Conservation (phyloP, 371 early-diverging fungal species). For the Mortierella sp. region DNA sequence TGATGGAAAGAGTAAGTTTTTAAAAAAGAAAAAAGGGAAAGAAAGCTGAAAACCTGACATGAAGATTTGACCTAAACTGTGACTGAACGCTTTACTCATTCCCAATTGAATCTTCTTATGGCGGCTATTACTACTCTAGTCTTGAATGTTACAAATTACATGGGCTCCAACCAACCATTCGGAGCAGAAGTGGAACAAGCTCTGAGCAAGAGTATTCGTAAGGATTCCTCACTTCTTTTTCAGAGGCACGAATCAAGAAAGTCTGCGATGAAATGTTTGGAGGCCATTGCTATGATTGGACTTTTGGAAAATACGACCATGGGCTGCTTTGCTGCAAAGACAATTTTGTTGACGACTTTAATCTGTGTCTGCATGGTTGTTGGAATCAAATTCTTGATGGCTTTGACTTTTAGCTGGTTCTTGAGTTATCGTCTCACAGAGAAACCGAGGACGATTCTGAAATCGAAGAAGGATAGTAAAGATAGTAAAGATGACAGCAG, state of each 20-base stretch:
- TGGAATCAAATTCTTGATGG: constrained; percentile 75
- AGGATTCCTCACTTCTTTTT: constrained; percentile 62
- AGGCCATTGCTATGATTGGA: constrained; percentile 62
- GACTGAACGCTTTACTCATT: too few relatives aligned
- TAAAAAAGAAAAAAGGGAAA: too few relatives aligned
- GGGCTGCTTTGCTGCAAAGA: constrained; percentile 79
- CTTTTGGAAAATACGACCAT: constrained; percentile 60
- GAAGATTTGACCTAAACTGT: too few relatives aligned
- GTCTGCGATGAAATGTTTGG: constrained; percentile 59
- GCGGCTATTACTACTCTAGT: constrained; percentile 40
- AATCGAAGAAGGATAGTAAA: constrained; percentile 30
- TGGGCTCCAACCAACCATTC: constrained; percentile 17
- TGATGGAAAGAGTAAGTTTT: constrained; percentile 64
- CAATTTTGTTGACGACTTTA: constrained; percentile 66
- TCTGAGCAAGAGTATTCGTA: constrained; percentile 54
- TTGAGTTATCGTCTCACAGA: constrained; percentile 58
- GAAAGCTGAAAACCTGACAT: too few relatives aligned
- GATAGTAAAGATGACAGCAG: constrained; percentile 5
- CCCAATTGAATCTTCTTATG: background rate
- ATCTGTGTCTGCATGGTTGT: constrained; percentile 72
- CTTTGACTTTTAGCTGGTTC: constrained; percentile 76
- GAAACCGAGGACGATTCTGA: constrained; percentile 26
- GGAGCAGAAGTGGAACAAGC: constrained; percentile 56
- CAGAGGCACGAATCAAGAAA: constrained; percentile 53
- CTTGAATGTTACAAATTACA: constrained; percentile 48